A percentile compares a stretch with the other conserved stretches of the same genome.
These are phyloP conservation scores for Alternaria ethzedia DNA, from an alignment of 2,329 filamentous ascomycete genomes.

Conservation along the genomic window DNA sequence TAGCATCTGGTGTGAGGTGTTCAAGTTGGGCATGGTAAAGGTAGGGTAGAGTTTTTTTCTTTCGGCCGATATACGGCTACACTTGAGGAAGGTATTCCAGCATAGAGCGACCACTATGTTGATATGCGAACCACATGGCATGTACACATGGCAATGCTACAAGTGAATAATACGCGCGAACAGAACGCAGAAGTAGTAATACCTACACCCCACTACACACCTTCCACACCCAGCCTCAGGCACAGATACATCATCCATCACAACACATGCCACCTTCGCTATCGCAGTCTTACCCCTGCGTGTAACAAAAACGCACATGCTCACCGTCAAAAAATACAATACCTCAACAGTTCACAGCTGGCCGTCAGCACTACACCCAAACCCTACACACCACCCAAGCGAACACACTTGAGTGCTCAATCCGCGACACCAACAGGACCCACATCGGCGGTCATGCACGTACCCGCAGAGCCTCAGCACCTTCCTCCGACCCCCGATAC, in stretches of 20 bases:
- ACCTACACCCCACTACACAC: neutral
- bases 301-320: neutral
- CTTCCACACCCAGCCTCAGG: neutral
- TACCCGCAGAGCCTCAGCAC: conserved; percentile 1
- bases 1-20: neutral
- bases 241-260: neutral
- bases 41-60: neutral
- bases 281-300: neutral
- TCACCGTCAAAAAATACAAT: neutral
- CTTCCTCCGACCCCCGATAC: neutral
- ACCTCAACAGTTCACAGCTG: neutral
- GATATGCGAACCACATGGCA: neutral
- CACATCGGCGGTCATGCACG: neutral
- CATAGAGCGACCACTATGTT: neutral
- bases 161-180: neutral
- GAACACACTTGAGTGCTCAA: neutral
- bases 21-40: neutral
- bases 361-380: neutral
- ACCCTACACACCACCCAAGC: neutral
- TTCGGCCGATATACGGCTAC: neutral
- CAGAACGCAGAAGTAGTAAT: too few species aligned
- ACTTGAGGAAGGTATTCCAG: neutral
- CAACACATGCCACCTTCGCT: neutral
- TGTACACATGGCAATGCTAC: neutral
- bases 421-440: neutral